Evolutionary conservation across 306 rosid genomes (phyloP).

Genomic region (Purshia tridentata): DNA sequence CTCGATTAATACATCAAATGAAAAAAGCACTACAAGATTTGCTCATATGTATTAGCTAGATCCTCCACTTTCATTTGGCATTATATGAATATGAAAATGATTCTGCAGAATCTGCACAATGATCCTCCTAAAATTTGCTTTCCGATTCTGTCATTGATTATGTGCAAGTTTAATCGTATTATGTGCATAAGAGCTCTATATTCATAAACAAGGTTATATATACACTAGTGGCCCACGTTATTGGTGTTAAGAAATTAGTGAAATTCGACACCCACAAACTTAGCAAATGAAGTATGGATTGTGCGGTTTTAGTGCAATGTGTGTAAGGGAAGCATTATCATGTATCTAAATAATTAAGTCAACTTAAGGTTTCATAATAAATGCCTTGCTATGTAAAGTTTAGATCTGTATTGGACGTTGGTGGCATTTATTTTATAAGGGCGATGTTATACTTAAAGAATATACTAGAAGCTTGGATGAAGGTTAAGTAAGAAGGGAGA

Average conservation of each 20-base stretch:
- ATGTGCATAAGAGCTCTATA: background rate
- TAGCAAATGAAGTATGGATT: background rate
- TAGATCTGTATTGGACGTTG: slow-evolving; percentile 4
- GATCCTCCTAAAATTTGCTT: background rate
- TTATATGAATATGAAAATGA: background rate
- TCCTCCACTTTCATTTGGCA: background rate
- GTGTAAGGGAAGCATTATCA: background rate
- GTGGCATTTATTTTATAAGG: background rate
- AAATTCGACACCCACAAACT: background rate
- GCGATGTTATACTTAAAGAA: background rate
- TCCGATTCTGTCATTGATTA: background rate
- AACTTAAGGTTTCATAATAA: background rate
- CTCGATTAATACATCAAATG: background rate
- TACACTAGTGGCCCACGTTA: background rate
- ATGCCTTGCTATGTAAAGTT: background rate
- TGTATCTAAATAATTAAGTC: background rate
- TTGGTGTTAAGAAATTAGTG: background rate
- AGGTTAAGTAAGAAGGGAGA: background rate
- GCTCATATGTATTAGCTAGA: background rate
- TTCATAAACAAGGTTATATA: slow-evolving; percentile 5
- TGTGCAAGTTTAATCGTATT: background rate
- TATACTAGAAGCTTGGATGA: background rate
- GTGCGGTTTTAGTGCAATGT: slow-evolving; percentile 6
- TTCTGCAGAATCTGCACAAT: too few relatives aligned
- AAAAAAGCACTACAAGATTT: background rate